Evolutionary conservation across 495 filamentous ascomycete genomes (phyloP).

Genomic region (Aspergillus homomorphus): DNA sequence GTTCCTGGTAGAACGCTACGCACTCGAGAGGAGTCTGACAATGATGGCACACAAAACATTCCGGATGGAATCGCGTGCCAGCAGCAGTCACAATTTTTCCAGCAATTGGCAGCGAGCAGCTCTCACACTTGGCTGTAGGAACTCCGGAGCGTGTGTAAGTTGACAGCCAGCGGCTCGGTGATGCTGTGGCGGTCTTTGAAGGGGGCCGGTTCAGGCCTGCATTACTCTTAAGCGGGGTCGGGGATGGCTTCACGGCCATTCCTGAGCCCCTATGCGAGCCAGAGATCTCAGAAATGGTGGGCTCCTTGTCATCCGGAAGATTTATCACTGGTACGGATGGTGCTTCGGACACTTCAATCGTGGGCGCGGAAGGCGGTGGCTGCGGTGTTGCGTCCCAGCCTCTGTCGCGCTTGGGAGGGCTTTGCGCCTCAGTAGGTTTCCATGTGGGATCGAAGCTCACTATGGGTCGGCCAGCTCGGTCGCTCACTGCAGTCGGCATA

Average conservation of each 20-base stretch:
- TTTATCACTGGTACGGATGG: constrained; percentile 61
- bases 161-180: constrained; percentile 36
- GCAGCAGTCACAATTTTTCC: constrained; percentile 86
- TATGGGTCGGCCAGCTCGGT: constrained; percentile 80
- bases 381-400: constrained; percentile 21
- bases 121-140: constrained; percentile 74
- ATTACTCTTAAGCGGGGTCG: constrained; percentile 21
- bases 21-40: constrained; percentile 88
- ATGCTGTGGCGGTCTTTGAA: constrained; percentile 24
- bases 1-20: constrained; percentile 94
- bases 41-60: constrained; percentile 87
- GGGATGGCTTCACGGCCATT: constrained; percentile 22
- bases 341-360: constrained; percentile 53
- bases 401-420: constrained; percentile 15
- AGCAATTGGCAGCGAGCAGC: constrained; percentile 79
- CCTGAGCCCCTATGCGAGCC: constrained; percentile 9
- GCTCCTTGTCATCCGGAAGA: constrained; percentile 50
- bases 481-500: constrained; percentile 80
- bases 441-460: constrained; percentile 86
- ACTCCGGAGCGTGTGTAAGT: constrained; percentile 53
- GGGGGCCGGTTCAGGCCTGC: constrained; percentile 19
- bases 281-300: constrained; percentile 38
- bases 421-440: constrained; percentile 54
- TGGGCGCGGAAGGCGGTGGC: constrained; percentile 43
- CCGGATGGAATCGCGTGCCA: constrained; percentile 81